phyloP scores from a whole-genome alignment of 202 grass and related monocot genomes.

The Eragrostis tef region DNA sequence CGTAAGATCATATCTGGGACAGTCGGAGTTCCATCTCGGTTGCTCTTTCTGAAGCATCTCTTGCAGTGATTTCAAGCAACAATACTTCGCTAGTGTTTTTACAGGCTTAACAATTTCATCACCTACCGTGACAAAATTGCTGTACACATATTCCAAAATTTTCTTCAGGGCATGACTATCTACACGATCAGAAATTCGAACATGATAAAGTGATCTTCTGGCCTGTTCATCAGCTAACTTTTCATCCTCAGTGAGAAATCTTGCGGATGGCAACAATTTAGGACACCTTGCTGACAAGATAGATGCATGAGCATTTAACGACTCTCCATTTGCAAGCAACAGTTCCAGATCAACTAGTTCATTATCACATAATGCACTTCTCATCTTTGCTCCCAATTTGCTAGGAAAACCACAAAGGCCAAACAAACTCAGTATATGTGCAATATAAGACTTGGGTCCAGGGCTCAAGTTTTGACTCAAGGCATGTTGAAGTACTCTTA shows the following conservation, averaged over 20 bases:
- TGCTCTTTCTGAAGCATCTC: slow-evolving; percentile 75
- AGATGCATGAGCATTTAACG: slow-evolving; percentile 60
- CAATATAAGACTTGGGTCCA: slow-evolving; percentile 67
- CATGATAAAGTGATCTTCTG: slow-evolving; percentile 41
- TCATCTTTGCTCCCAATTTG: slow-evolving; percentile 71
- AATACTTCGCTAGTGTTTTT: slow-evolving; percentile 68
- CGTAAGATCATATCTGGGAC: slow-evolving; percentile 53
- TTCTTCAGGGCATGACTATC: slow-evolving; percentile 64
- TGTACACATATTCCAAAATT: slow-evolving; percentile 79
- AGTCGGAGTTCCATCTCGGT: slow-evolving; percentile 60
- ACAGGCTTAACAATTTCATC: slow-evolving; percentile 59
- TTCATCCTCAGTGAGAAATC: slow-evolving; percentile 41
- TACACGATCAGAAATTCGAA: slow-evolving; percentile 79
- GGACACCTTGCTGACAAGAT: slow-evolving; percentile 77
- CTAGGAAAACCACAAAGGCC: slow-evolving; percentile 67
- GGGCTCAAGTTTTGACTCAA: slow-evolving; percentile 52
- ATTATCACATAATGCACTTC: slow-evolving; percentile 50
- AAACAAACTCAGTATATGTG: slow-evolving; percentile 82
- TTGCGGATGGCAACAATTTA: slow-evolving; percentile 67
- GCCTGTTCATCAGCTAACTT: slow-evolving; percentile 20
- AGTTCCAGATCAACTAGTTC: slow-evolving; percentile 70
- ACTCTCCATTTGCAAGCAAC: slow-evolving; percentile 57
- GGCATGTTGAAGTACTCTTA: slow-evolving; percentile 56
- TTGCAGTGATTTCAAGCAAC: slow-evolving; percentile 62
- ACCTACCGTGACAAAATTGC: slow-evolving; percentile 55